Conservation (phyloP, 768 basidiomycete species). For the Udeniomyces megalosporus region DNA sequence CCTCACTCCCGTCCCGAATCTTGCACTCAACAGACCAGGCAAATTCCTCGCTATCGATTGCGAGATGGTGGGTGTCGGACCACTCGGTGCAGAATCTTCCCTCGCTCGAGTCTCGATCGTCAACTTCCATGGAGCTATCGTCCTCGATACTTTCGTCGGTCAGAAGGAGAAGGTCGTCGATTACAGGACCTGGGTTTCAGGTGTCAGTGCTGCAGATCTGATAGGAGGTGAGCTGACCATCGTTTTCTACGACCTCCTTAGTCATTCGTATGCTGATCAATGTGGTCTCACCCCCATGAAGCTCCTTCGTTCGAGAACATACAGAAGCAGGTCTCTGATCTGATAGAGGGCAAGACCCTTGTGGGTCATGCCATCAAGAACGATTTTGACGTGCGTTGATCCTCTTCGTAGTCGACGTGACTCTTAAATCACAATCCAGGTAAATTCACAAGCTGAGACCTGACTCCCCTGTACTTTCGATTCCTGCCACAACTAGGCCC, state of each 20-base stretch:
- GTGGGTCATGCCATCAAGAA: slow-evolving; percentile 85
- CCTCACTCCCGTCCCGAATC: slow-evolving; percentile 4
- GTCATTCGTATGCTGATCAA: neutral
- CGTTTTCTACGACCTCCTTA: neutral
- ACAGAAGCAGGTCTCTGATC: slow-evolving; percentile 56
- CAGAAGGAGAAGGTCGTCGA: slow-evolving; percentile 81
- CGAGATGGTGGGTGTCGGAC: slow-evolving; percentile 94
- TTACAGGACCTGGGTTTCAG: slow-evolving; percentile 79
- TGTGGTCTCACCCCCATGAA: slow-evolving; percentile 23
- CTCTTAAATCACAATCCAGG: too few species aligned
- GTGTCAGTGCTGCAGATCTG: slow-evolving; percentile 62
- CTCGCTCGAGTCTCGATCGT: slow-evolving; percentile 80
- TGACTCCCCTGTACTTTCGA: too few species aligned
- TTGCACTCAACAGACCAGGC: slow-evolving; percentile 37
- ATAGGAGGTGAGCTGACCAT: slow-evolving; percentile 38
- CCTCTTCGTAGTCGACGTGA: neutral
- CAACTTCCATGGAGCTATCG: slow-evolving; percentile 65
- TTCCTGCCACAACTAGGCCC: too few species aligned
- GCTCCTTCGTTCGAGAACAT: slow-evolving; percentile 65
- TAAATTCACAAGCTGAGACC: too few species aligned
- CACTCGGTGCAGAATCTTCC: slow-evolving; percentile 62
- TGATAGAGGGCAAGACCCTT: slow-evolving; percentile 61
- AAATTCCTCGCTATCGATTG: slow-evolving; percentile 78
- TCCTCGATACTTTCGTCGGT: slow-evolving; percentile 69
- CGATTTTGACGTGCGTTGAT: slow-evolving; percentile 55